phyloP scores from a whole-genome alignment of 2,329 filamentous ascomycete species.

The Trematosphaeria pertusa region DNA sequence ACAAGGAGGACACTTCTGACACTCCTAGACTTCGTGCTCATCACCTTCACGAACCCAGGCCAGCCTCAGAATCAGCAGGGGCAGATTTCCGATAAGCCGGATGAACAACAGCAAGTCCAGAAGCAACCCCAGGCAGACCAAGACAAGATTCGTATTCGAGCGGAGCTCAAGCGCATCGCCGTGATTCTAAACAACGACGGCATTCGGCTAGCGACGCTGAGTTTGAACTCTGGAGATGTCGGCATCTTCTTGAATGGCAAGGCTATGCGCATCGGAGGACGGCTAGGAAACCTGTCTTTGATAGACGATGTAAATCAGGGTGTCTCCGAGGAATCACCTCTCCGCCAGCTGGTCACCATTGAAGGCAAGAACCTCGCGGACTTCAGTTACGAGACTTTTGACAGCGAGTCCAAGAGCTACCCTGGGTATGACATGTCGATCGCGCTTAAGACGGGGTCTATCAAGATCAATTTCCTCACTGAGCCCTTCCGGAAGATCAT shows the following conservation, averaged over 20 bases:
- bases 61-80: conserved; percentile 51
- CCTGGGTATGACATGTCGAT: conserved; percentile 95
- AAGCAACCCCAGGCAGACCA: conserved; percentile 53
- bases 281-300: conserved; percentile 84
- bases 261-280: conserved; percentile 86
- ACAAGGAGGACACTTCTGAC: conserved; percentile 93
- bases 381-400: conserved; percentile 97
- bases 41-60: conserved; percentile 80
- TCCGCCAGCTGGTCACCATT: conserved; percentile 90
- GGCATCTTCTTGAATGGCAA: conserved; percentile 86
- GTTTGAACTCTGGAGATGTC: conserved; percentile 90
- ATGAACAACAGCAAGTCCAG: conserved; percentile 45
- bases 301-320: conserved; percentile 94
- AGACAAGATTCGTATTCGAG: conserved; percentile 90
- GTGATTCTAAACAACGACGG: conserved; percentile 98
- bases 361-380: conserved; percentile 95
- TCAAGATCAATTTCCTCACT: conserved; percentile 96
- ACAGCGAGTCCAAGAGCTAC: conserved; percentile 75
- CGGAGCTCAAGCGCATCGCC: conserved; percentile 90
- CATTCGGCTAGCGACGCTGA: conserved; percentile 89
- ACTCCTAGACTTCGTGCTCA: conserved; percentile 88
- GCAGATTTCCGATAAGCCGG: conserved; percentile 37
- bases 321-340: conserved; percentile 77
- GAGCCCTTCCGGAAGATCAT: conserved; percentile 98
- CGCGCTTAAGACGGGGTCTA: conserved; percentile 87